Percentiles rank a stretch among this genome's conserved stretches.
phyloP scores from a whole-genome alignment of 2,329 filamentous ascomycete genomes.

The Fusarium agapanthi region DNA sequence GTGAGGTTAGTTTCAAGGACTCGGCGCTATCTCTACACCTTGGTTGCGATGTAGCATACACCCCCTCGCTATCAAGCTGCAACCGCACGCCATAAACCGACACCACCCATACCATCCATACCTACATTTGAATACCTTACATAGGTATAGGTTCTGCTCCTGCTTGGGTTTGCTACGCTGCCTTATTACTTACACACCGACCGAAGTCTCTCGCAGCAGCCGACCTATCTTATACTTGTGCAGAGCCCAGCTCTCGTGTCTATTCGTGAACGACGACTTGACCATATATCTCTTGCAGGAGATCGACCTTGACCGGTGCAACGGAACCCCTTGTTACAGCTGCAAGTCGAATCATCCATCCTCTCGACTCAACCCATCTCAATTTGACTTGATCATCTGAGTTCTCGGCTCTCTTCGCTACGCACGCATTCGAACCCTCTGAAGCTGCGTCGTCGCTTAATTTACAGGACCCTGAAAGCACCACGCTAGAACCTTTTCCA shows the following conservation, averaged over 20 bases:
- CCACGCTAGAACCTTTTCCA: conserved; percentile 37
- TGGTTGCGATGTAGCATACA: conserved; percentile 1
- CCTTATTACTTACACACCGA: conserved; percentile 34
- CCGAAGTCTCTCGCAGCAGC: conserved; percentile 15
- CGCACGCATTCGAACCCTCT: not conserved
- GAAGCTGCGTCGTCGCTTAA: not conserved
- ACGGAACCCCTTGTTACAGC: conserved; percentile 27
- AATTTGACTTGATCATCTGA: conserved; percentile 2
- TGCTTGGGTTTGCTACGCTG: conserved; percentile 3
- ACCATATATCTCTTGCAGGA: conserved; percentile 30
- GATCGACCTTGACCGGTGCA: conserved; percentile 38
- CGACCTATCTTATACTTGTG: conserved; percentile 26
- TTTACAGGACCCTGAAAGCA: conserved; percentile 28
- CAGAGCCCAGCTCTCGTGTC: conserved; percentile 11
- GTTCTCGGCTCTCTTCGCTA: conserved; percentile 11
- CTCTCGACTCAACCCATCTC: conserved; percentile 2
- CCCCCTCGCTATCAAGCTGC: conserved; percentile 32
- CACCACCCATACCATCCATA: conserved; percentile 23
- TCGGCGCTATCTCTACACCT: conserved; percentile 35
- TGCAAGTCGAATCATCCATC: conserved; percentile 10
- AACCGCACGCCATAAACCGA: conserved; percentile 40
- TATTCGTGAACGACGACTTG: conserved; percentile 20
- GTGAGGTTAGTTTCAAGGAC: conserved; percentile 22
- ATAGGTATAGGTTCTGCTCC: conserved; percentile 20
- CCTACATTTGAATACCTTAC: conserved; percentile 17